Evolutionary conservation across 179 eudicot genomes (phyloP).

Genomic region (Spinacia oleracea): DNA sequence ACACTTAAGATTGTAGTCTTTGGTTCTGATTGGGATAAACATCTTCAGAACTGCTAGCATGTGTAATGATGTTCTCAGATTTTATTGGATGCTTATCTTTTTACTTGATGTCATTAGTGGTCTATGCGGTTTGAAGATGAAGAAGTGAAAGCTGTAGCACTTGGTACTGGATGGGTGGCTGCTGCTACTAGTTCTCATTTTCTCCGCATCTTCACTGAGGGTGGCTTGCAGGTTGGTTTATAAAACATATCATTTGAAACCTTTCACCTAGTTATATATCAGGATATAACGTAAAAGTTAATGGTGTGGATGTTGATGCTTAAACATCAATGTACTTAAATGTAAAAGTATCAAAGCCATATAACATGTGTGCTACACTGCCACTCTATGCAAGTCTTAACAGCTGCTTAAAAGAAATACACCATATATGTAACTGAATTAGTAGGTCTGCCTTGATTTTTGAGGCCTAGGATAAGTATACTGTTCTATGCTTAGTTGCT

Average conservation of each 20-base stretch:
- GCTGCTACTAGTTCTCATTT: constrained; percentile 80
- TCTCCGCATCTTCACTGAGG: constrained; percentile 86
- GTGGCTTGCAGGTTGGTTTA: constrained; percentile 85
- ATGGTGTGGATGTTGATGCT: neutral
- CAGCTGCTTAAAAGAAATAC: neutral
- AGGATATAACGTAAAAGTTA: neutral
- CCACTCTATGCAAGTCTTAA: neutral
- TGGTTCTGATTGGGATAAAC: neutral
- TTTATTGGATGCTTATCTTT: constrained; percentile 7
- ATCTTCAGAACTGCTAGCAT: neutral
- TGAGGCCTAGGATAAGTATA: neutral
- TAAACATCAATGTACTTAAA: neutral
- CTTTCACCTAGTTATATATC: neutral
- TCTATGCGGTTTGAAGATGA: constrained; percentile 95
- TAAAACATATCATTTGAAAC: constrained; percentile 2
- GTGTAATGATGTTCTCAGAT: neutral
- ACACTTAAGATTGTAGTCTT: neutral
- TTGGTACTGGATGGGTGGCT: constrained; percentile 88
- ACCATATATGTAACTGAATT: neutral
- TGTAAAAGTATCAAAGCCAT: constrained; percentile 1
- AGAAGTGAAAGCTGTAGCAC: constrained; percentile 92
- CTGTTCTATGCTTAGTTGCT: constrained; percentile 1
- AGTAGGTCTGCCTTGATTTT: neutral
- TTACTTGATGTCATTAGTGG: constrained; percentile 54
- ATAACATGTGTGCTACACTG: neutral